Base-by-base conservation (phyloP, 495 filamentous ascomycete species). In the Xylaria curta region DNA sequence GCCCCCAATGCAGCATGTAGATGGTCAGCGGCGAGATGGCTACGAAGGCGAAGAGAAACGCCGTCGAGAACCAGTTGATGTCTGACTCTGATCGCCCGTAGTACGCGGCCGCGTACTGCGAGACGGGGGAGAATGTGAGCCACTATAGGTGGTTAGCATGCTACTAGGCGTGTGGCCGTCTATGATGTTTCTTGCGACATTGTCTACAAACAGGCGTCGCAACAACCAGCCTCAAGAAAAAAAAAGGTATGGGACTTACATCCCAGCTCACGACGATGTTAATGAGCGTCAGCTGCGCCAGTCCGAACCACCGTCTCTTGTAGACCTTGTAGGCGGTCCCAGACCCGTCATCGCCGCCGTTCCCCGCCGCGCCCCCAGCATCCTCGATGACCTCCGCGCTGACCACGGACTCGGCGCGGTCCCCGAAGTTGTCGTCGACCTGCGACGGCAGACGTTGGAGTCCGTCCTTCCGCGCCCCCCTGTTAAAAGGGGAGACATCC, bases 211-310 rank as follows among this genome's bases (percentile, higher is more conserved):
- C 46, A 28, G 4, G 38, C 21, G 9, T 4, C 15, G 51, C 26
- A 5, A 68, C 31, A 53, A 53, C 21, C 21, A 10, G 49, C 8
- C 7, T n/a, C 13, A 42, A 19, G 7, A 13, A 4, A 42, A 13
- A 42, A 42, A 42, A 42, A 42, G 33, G 31, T 44, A 24, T 8
- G 3, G 0, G 49, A 88, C 93, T 86, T 88, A 97, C 94, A 86
- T 96, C 93, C 95, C 95, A 98, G 78, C 92, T 95, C 36, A 97
- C 91, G 66, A 99, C 89, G 62, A 97, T 92, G 79, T 98, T 99
- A 80, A 98, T 76, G 76, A 98, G 80, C 19, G 94, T 91, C 75
- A 98, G 80, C 82, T 97, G 91, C 21, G 87, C 82, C 64, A 99
- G 81, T 0, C 96, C 96, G 81, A 97, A 94, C 89, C 94, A 99